A percentile compares a stretch with the other conserved stretches of the same genome.
These are phyloP conservation scores for Rubia yunnanensis DNA, from an alignment of 257 asterid genomes.

Conservation along the genomic window DNA sequence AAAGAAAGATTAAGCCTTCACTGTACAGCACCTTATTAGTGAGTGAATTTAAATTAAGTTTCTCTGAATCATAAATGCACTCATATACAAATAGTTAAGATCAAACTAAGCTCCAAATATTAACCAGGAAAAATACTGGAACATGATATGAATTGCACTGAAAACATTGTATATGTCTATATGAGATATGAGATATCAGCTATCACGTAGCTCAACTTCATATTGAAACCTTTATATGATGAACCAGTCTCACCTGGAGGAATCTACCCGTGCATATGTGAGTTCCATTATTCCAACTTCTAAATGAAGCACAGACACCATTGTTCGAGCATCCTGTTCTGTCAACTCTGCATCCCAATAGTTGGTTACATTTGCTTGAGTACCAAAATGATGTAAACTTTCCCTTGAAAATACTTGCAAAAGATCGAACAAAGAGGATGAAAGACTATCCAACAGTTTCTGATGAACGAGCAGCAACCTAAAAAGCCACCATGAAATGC, in stretches of 20 bases:
- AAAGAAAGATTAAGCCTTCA: too few species aligned
- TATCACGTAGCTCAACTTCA: constrained; percentile 1
- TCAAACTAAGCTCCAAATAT: neutral
- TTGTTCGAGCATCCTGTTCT: constrained; percentile 50
- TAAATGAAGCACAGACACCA: constrained; percentile 56
- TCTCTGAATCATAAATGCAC: neutral
- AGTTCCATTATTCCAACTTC: constrained; percentile 81
- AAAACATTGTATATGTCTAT: too few species aligned
- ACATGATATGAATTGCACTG: too few species aligned
- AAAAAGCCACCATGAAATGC: constrained; percentile 84
- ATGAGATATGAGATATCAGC: neutral
- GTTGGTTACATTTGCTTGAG: constrained; percentile 38
- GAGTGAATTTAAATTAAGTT: neutral
- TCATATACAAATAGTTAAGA: neutral
- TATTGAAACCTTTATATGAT: neutral
- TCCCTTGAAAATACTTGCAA: constrained; percentile 59
- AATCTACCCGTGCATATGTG: constrained; percentile 71
- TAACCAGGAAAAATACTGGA: neutral
- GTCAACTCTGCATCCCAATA: constrained; percentile 38
- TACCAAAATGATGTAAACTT: constrained; percentile 45
- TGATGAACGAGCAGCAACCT: constrained; percentile 79
- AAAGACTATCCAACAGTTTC: constrained; percentile 67
- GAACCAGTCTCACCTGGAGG: constrained; percentile 55
- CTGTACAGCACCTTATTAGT: too few species aligned
- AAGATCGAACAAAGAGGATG: constrained; percentile 73